Evolutionary conservation across 2,329 filamentous ascomycete genomes (phyloP), one percentile per base, ranked within the genome.

Genomic region (Aspergillus fischeri): DNA sequence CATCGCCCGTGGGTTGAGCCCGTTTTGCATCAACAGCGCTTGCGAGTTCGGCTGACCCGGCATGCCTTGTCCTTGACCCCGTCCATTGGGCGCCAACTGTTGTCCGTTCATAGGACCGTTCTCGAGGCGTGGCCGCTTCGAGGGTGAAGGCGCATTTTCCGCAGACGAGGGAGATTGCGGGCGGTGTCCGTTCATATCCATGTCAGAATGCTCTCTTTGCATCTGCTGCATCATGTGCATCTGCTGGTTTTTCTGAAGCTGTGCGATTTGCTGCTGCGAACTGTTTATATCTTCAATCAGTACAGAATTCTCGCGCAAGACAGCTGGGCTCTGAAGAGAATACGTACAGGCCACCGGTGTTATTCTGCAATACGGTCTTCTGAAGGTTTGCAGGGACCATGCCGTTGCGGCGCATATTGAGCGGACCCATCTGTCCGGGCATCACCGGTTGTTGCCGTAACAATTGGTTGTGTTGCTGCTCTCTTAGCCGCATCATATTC

Each of bases 141-240:
- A 93, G 1, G 93, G 93, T 32, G 93, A 97, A 4, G 92, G 91
- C 27, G 91, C 92, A 68, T 94, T 94, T 53, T 97, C 92, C 54
- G 86, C 87, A 41, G 88, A 88, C 52, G 87, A 86, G 7, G 93
- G 93, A 35, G 93, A 96, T 57, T 88, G 86, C 28, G 91, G 88
- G 58, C 92, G 86, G 64, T 88, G 86, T 59, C 89, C 89, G 75
- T 88, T 91, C 74, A 89, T 88, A 67, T 96, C 91, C 84, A 94
- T 91, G 61, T 88, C 87, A 17, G 91, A 93, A 54, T 90, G 89
- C 67, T 96, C 91, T 59, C 91, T 84, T 72, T 93, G 90, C 90
- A 96, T 95, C 71, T 90, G 86, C 68, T 89, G 86, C 76, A 92
- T 87, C 73, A 84, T 83, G 66, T 81, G 77, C 61, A 78, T 75